Percentiles rank a stretch among this genome's conserved stretches.
Evolutionary conservation across 2,329 filamentous ascomycete genomes (phyloP).

Genomic region (Fusarium praegraminearum): DNA sequence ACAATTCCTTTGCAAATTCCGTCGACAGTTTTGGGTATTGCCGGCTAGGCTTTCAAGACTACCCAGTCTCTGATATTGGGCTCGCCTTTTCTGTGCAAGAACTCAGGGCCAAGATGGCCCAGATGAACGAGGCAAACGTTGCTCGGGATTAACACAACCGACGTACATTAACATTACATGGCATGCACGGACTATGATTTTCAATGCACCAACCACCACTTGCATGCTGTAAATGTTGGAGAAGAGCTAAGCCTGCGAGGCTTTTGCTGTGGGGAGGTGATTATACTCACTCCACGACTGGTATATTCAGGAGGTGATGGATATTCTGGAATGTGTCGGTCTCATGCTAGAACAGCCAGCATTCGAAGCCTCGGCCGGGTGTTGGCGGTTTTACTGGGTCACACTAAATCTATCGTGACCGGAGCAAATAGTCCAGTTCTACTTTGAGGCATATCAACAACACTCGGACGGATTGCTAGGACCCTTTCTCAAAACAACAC

Average conservation of each 20-base stretch:
- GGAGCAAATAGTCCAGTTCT: constrained; percentile 28
- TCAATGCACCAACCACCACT: constrained; percentile 34
- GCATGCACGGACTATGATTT: constrained; percentile 41
- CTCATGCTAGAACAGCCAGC: constrained; percentile 13
- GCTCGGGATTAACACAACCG: constrained; percentile 22
- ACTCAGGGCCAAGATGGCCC: constrained; percentile 10
- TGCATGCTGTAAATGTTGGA: constrained; percentile 12
- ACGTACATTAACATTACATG: constrained; percentile 4
- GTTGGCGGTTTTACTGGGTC: constrained; percentile 3
- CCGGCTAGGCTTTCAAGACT: constrained; percentile 3
- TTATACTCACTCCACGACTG: constrained; percentile 19
- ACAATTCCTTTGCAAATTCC: not conserved
- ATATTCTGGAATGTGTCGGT: constrained; percentile 17
- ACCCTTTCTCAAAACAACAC: constrained; percentile 8
- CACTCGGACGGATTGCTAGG: not conserved
- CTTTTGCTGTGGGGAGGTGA: constrained; percentile 22
- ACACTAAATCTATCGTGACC: constrained; percentile 8
- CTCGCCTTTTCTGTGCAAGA: not conserved
- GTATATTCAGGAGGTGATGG: constrained; percentile 12
- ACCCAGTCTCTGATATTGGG: not conserved
- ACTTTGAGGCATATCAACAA: not conserved
- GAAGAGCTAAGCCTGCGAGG: constrained; percentile 9
- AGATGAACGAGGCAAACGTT: constrained; percentile 14
- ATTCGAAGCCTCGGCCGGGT: not conserved
- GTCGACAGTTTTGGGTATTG: constrained; percentile 10